Evolutionary conservation across 176 grass and related monocot genomes (phyloP).

Genomic region (Zea mays): DNA sequence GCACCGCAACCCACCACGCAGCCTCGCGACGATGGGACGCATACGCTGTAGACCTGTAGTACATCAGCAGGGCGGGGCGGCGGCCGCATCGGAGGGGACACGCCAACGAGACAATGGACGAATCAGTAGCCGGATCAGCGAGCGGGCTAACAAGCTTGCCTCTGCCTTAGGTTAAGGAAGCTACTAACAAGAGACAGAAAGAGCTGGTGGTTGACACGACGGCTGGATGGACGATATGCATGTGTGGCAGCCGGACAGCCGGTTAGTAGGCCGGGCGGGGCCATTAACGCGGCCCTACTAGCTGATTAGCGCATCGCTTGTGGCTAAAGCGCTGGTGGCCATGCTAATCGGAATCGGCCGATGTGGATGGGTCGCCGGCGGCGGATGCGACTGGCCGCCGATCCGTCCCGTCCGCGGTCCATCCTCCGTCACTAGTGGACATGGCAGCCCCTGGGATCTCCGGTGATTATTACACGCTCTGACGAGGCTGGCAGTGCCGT

Average conservation of each 20-base stretch:
- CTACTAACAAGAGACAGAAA: neutral
- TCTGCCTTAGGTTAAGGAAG: neutral
- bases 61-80: too few relatives aligned
- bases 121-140: neutral
- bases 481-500: too few relatives aligned
- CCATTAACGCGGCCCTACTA: too few relatives aligned
- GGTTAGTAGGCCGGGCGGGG: too few relatives aligned
- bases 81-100: too few relatives aligned
- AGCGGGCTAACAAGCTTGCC: neutral
- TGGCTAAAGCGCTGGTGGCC: constrained; percentile 16
- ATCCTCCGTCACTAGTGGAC: neutral
- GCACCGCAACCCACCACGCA: neutral
- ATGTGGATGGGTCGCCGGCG: neutral
- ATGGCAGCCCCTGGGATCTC: neutral
- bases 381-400: neutral
- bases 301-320: constrained; percentile 6
- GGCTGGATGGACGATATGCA: too few relatives aligned
- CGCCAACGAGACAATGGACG: too few relatives aligned
- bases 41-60: too few relatives aligned
- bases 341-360: constrained; percentile 16
- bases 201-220: too few relatives aligned
- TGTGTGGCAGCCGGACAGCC: too few relatives aligned
- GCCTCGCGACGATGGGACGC: too few relatives aligned
- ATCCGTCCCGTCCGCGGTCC: neutral
- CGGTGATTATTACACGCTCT: neutral